Percentiles rank a stretch among this genome's conserved stretches.
Evolutionary conservation across 306 rosid genomes (phyloP).

Genomic region (Quercus parvula): DNA sequence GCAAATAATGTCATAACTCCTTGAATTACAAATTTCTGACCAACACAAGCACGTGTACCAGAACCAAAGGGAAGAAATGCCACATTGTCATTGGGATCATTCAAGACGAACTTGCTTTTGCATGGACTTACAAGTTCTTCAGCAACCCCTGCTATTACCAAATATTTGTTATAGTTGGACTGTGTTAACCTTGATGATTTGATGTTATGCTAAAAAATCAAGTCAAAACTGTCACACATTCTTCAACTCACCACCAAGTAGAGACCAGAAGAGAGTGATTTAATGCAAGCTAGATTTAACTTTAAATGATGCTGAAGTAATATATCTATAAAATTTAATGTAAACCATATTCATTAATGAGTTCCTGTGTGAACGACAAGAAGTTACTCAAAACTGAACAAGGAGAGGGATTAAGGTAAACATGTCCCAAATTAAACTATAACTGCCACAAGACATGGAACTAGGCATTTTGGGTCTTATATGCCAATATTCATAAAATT

Average conservation of each 20-base stretch:
- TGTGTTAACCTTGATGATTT: background rate
- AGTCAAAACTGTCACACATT: background rate
- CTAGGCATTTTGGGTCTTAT: background rate
- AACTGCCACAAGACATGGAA: background rate
- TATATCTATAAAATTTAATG: background rate
- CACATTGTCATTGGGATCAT: slow-evolving; percentile 58
- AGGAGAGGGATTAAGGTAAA: background rate
- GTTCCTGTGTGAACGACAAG: background rate
- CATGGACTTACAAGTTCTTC: slow-evolving; percentile 28
- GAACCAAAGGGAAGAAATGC: slow-evolving; percentile 83
- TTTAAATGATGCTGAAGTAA: background rate
- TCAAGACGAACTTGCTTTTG: slow-evolving; percentile 38
- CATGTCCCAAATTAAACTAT: background rate
- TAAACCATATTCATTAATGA: background rate
- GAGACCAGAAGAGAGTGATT: background rate
- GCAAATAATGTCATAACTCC: slow-evolving; percentile 57
- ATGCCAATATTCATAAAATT: background rate
- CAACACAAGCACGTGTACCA: slow-evolving; percentile 68
- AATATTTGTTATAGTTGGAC: slow-evolving; percentile 14
- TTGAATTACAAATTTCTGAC: slow-evolving; percentile 65
- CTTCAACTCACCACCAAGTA: background rate
- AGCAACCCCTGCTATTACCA: slow-evolving; percentile 29
- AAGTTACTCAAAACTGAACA: background rate
- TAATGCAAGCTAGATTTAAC: background rate
- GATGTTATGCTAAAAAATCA: background rate